Conservation (phyloP, 208 protist species). For the Sergeia podlipaevii region DNA sequence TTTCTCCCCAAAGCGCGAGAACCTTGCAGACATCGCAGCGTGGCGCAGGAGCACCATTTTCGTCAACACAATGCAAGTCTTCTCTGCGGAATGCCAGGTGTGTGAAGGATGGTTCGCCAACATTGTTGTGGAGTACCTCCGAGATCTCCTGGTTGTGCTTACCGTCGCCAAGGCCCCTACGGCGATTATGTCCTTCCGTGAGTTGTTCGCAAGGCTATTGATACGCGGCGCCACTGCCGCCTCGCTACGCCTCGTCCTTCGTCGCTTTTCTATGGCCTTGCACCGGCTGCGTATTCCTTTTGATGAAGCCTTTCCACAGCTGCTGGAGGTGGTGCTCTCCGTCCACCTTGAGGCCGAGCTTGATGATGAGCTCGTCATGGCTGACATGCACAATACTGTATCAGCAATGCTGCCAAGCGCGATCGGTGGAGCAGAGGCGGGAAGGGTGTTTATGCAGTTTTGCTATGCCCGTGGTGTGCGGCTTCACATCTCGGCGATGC, state of each 20-base stretch:
- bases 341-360: conserved; percentile 3
- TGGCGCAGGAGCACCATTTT: conserved; percentile 1
- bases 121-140: not conserved
- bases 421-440: not conserved
- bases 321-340: not conserved
- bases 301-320: not conserved
- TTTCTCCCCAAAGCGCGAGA: too few relatives aligned
- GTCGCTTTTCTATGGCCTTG: conserved; percentile 5
- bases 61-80: not conserved
- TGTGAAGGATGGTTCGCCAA: conserved; percentile 1
- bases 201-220: conserved; percentile 2
- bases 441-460: not conserved
- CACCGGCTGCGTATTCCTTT: not conserved
- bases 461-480: too few relatives aligned
- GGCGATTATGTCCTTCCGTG: not conserved
- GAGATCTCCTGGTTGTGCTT: not conserved
- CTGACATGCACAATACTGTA: too few relatives aligned
- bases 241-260: not conserved
- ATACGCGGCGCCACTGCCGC: not conserved
- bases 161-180: not conserved
- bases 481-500: too few relatives aligned
- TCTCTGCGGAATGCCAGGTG: not conserved
- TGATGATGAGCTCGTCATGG: conserved; percentile 2
- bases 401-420: too few relatives aligned
- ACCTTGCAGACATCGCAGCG: too few relatives aligned